Percentiles rank a stretch among this genome's conserved stretches.
phyloP scores from a whole-genome alignment of 1,139 yeast genomes.

The Casaregolazyma suthepensis region DNA sequence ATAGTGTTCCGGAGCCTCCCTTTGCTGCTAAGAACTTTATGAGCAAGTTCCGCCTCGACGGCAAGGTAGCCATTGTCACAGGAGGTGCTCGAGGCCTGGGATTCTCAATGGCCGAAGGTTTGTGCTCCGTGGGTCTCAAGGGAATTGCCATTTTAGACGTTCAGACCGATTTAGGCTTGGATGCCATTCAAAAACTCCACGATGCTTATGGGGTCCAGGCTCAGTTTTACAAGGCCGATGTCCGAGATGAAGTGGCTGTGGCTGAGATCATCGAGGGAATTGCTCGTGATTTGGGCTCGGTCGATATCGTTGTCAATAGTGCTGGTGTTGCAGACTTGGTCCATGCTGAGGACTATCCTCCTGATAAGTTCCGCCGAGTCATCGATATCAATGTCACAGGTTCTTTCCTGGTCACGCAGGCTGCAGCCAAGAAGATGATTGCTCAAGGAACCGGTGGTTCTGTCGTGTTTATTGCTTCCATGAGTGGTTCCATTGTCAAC shows the following conservation, averaged over 20 bases:
- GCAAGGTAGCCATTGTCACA: slow-evolving; percentile 59
- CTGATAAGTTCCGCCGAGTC: slow-evolving; percentile 65
- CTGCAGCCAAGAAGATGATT: slow-evolving; percentile 71
- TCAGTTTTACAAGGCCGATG: slow-evolving; percentile 60
- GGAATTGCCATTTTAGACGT: slow-evolving; percentile 50
- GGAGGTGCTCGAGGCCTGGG: slow-evolving; percentile 72
- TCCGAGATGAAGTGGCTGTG: slow-evolving; percentile 51
- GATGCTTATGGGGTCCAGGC: slow-evolving; percentile 55
- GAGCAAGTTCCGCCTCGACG: slow-evolving; percentile 52
- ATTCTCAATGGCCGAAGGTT: slow-evolving; percentile 57
- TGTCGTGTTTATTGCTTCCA: slow-evolving; percentile 65
- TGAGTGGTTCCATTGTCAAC: slow-evolving; percentile 81
- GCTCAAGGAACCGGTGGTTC: slow-evolving; percentile 44
- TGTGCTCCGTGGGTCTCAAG: slow-evolving; percentile 62
- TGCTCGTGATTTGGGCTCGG: slow-evolving; percentile 53
- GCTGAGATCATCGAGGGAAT: slow-evolving; percentile 46
- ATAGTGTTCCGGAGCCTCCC: slow-evolving; percentile 30
- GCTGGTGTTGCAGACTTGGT: slow-evolving; percentile 79
- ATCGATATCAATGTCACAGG: slow-evolving; percentile 76
- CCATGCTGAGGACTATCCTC: slow-evolving; percentile 77
- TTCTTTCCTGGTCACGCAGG: slow-evolving; percentile 62
- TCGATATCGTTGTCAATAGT: slow-evolving; percentile 61
- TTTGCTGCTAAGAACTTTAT: slow-evolving; percentile 35
- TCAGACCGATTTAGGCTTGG: slow-evolving; percentile 40
- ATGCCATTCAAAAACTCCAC: slow-evolving; percentile 48